Evolutionary conservation across 257 asterid genomes (phyloP).

Genomic region (Ilex aquifolium): DNA sequence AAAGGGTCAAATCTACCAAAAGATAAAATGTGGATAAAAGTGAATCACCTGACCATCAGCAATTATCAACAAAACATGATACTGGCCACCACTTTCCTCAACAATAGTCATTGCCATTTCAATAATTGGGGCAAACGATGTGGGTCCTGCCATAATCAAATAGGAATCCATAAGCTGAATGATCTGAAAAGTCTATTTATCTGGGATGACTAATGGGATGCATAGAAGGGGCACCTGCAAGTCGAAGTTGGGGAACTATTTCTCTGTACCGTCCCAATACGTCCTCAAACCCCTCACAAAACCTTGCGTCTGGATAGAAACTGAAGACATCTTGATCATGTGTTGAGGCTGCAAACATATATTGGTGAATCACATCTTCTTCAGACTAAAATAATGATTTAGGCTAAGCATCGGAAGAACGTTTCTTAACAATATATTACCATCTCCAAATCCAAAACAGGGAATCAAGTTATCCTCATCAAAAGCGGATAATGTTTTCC

Average conservation of each 20-base stretch:
- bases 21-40: neutral
- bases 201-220: neutral
- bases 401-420: neutral
- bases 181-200: neutral
- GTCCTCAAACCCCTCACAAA: conserved; percentile 42
- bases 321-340: conserved; percentile 39
- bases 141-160: conserved; percentile 24
- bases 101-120: conserved; percentile 50
- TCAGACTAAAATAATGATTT: neutral
- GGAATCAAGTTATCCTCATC: conserved; percentile 47
- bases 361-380: neutral
- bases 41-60: conserved; percentile 49
- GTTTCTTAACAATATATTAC: conserved; percentile 4
- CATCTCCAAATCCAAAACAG: conserved; percentile 48
- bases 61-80: conserved; percentile 51
- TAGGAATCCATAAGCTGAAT: neutral
- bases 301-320: conserved; percentile 34
- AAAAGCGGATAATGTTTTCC: conserved; percentile 40
- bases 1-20: neutral
- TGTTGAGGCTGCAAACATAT: conserved; percentile 31
- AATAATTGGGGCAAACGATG: conserved; percentile 48
- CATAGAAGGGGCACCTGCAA: conserved; percentile 19
- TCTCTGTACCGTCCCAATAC: conserved; percentile 34
- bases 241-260: conserved; percentile 35
- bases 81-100: conserved; percentile 47